Evolutionary conservation across 108 stramenopile species (phyloP), one percentile per base, ranked within the genome.

Genomic region (Cyclostephanos invisitatus): DNA sequence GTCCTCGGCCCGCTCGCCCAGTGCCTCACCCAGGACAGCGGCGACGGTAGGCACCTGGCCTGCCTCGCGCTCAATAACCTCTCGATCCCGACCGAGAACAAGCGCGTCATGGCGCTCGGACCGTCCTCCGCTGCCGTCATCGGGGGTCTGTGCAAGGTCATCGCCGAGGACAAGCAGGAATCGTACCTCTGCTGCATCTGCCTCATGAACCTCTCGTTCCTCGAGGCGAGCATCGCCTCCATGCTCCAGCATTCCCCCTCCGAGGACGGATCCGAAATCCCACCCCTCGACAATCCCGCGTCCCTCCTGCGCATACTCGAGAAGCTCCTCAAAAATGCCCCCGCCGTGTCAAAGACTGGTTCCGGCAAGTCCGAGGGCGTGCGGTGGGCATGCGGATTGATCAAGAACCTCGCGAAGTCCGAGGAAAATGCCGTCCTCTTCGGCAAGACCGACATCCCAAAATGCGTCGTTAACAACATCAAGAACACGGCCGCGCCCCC

Each of bases 101-200:
- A 95, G 82, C 89, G 91, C 53, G 94, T 92, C 17, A 95, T 95
- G 90, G 91, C 91, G 18, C 85, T 95, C 32, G 94, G 94, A 73
- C 91, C 91, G 44, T 79, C 87, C 10, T 89, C 91, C 42, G 86
- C 88, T 67, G 88, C 83, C 28, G 91, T 96, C 48, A 93, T 96
- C 70, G 92, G 89, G 64, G 95, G 91, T 57, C 87, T 96, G 35
- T 90, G 88, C 87, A 90, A 91, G 72, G 92, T 96, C 32, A 96
- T 96, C 62, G 89, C 90, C 61, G 91, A 91, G 68, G 92, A 96
- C 73, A 91, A 92, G 83, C 92, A 91, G 70, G 95, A 96, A 75
- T 91, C 92, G 10, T 96, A 96, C 83, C 80, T 96, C 57, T 93
- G 92, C 85, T 96, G 92, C 90, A 96, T 96, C 77, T 93, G 92